Conservation (phyloP, 805 yeast genomes). For the Nakazawaea holstii region DNA sequence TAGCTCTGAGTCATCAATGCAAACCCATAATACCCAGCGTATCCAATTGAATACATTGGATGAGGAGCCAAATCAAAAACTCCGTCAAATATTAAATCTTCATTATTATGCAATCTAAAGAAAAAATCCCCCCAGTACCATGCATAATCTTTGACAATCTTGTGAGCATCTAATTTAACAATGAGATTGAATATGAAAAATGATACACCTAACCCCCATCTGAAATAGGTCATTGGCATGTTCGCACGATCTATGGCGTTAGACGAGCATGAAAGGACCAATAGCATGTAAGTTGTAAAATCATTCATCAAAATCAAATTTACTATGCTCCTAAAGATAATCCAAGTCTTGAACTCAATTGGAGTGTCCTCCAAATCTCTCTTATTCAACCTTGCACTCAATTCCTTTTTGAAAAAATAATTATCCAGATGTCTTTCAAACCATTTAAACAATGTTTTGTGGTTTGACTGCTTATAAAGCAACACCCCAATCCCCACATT, state of each 20-base stretch:
- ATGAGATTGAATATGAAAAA: constrained; percentile 71
- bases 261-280: constrained; percentile 43
- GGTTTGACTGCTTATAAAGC: constrained; percentile 60
- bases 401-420: constrained; percentile 41
- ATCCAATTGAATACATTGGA: constrained; percentile 90
- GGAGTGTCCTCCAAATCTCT: constrained; percentile 39
- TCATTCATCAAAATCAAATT: constrained; percentile 83
- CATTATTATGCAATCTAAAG: constrained; percentile 63
- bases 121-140: constrained; percentile 97
- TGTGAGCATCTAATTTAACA: constrained; percentile 85
- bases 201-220: constrained; percentile 53
- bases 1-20: constrained; percentile 74
- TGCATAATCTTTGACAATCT: constrained; percentile 84
- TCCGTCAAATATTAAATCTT: constrained; percentile 76
- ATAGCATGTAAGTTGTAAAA: constrained; percentile 66
- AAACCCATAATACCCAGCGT: constrained; percentile 81
- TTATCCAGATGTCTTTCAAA: constrained; percentile 22
- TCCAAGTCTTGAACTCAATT: constrained; percentile 78
- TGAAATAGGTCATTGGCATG: constrained; percentile 36
- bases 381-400: constrained; percentile 37
- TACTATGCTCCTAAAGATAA: constrained; percentile 70
- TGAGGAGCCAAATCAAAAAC: constrained; percentile 88
- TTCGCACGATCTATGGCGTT: constrained; percentile 35
- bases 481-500: constrained; percentile 77
- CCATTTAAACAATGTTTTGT: constrained; percentile 41